Conservation (phyloP, 768 basidiomycete species). For the Amanita molliuscula region DNA sequence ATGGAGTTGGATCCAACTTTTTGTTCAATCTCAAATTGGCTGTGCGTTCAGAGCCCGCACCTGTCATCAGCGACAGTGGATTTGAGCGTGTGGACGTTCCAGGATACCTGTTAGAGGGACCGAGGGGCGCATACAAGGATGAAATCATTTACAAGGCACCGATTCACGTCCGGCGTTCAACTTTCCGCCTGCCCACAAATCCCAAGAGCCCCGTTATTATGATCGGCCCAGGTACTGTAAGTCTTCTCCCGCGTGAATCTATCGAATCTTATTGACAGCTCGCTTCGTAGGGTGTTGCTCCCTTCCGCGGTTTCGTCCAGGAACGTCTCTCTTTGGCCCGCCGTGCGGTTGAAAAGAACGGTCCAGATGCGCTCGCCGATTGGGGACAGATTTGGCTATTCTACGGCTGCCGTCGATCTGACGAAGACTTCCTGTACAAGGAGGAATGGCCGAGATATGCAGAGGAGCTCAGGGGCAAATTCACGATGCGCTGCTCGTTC, state of each 20-base stretch:
- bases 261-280: constrained; percentile 3
- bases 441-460: constrained; percentile 91
- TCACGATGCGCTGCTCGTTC: constrained; percentile 82
- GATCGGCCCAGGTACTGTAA: constrained; percentile 96
- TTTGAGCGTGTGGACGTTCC: constrained; percentile 41
- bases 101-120: constrained; percentile 81
- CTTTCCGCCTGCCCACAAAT: constrained; percentile 94
- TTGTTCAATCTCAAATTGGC: constrained; percentile 85
- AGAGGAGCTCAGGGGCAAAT: constrained; percentile 85
- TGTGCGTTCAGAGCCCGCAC: constrained; percentile 44
- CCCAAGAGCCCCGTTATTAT: constrained; percentile 98
- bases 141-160: constrained; percentile 75
- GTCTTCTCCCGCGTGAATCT: constrained; percentile 19
- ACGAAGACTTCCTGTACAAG: constrained; percentile 87
- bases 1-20: constrained; percentile 93
- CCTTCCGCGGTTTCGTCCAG: constrained; percentile 98
- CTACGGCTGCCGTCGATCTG: constrained; percentile 88
- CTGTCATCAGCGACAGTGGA: constrained; percentile 25
- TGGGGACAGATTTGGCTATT: constrained; percentile 95
- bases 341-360: constrained; percentile 92
- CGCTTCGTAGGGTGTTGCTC: constrained; percentile 79
- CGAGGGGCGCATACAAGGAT: constrained; percentile 72
- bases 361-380: constrained; percentile 83
- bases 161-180: constrained; percentile 90
- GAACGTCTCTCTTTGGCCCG: constrained; percentile 95